Base-by-base conservation (phyloP, 1,284 basidiomycete species). In the Irpex sp. region DNA sequence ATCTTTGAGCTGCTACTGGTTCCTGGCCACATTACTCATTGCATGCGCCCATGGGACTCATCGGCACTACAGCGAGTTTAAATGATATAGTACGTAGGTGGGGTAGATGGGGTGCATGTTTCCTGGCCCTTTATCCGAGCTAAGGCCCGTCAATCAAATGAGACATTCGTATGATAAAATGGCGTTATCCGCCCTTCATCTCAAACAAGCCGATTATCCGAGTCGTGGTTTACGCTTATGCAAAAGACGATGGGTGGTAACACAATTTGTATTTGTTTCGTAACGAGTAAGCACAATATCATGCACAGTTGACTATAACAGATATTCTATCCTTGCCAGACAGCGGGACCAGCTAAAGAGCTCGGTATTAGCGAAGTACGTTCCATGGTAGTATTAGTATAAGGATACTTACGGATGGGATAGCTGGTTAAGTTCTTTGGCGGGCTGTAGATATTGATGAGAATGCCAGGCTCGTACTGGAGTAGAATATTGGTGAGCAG, bases 371-470 rank as follows among this genome's bases (percentile, higher is more conserved):
- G 26, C 57, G 9, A 59, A 36, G 56, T 21, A 2, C 13, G 36
- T 6, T 4, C 36, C 40, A 44, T 9, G 11, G 8, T 44, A 5
- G 21, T n/a, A n/a, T 34, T 17, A 40, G 17, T 15, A 4, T 36
- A 21, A 44, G 26, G 8, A n/a, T 2, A 66, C 67, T 62, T 59
- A 68, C 68, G 68, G 13, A 67, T 66, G 5, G 40, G 64, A 65
- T 68, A 69, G 55, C 58, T 37, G 1, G 64, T 48, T 4, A 56
- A 31, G 54, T 56, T 56, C 54, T 56, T 56, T 17, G 68, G 68
- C 1, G 67, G 63, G 57, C 66, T 62, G 64, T 71, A 71, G 57
- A 71, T 71, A 62, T 71, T 69, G 59, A 71, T 66, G 49, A 66
- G 65, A 37, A 71, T 66, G n/a, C 68, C 69, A 34, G 68, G 68